Evolutionary conservation across 192 early-diverging fungal species (phyloP), one percentile per base, ranked within the genome.

Genomic region (Kickxella alabastrina): DNA sequence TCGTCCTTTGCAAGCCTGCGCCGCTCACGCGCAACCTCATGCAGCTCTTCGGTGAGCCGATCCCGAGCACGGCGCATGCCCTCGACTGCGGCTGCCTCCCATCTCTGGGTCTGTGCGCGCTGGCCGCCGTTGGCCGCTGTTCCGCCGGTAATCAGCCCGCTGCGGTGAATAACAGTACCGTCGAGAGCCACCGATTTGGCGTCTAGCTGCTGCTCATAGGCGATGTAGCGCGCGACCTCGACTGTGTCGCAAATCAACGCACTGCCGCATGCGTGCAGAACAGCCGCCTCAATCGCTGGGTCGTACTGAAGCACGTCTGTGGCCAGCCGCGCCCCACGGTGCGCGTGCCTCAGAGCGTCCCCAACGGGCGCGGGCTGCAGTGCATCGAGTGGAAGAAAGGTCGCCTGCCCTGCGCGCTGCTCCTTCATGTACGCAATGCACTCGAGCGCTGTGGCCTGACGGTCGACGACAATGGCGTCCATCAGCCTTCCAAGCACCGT

Each of bases 391-490:
- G 97, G 97, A 44, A 99, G 65, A 65, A 99, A 99, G 0, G 93
- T 95, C 0, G 90, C 91, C 51, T 89, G 87, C 1, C 95, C 97
- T 0, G 82, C 71, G 13, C 92, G 84, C 73, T 97, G 92, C 60
- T 97, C 94, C 46, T 87, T 77, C 75, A 99, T 79, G 46, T 94
- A 91, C 71, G 83, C 81, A 54, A 99, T 97, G 59, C 97, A 99
- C 50, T 97, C 93, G 37, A 96, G 87, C 5, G 92, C 97, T 0
- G 86, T 95, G 62, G 85, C 81, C 69, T 97, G 83, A 35, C 79
- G 82, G 52, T 97, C 95, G 3, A 98, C 95, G 3, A 98, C 87
- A 52, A 99, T 88, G 4, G 97, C 83, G 52, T 99, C 97, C 75
- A 95, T 79, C 52, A 96, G 88, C 24, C 89, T 78, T 5, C 95